Evolutionary conservation across 495 filamentous ascomycete genomes (phyloP), one percentile per base, ranked within the genome.

Genomic region (Penicillium bialowiezense): DNA sequence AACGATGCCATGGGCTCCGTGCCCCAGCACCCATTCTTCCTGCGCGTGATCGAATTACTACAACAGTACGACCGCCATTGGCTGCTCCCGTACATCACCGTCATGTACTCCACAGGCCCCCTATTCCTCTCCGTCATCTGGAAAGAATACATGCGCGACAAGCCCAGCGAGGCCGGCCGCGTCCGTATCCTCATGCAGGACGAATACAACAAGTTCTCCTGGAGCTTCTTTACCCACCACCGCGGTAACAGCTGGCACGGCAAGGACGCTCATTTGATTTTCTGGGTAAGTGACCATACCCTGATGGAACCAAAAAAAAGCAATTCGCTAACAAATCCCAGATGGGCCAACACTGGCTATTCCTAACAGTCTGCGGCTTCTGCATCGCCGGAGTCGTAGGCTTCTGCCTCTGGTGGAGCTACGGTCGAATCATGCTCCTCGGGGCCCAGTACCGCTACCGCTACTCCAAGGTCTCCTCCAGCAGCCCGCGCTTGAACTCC

Each of bases 1-100:
- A 96, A 96, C 69, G 90, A 96, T 63, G 88, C 86, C 21, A 92
- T 95, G 81, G 90, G 87, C 34, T 72, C 87, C 12, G 76, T 87
- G 3, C 88, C 89, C 1, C 77, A 86, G 44, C 91, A 96, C 56
- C 88, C 88, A 0, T 95, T 91, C 74, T 95, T 92, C 76, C 72
- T 83, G 9, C 76, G 74, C 32, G 79, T 87, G 20, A 90, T 91
- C 46, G 82, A 88, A 54, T 71, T 75, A 13, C 71, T 96, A 32
- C 76, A 85, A 43, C 63, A 70, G 4, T 95, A 90, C 64, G 79
- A 91, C 60, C 80, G 81, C 53, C 82, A 82, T 58, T 95, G 87
- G 86, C 65, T 82, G 29, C 75, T 93, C 32, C 89, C 90, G 0
- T 96, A 93, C 65, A 85, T 93, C 51, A 92, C 88, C 15, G 86